Evolutionary conservation across 2,329 filamentous ascomycete genomes (phyloP).

Genomic region (Curvularia sp.): DNA sequence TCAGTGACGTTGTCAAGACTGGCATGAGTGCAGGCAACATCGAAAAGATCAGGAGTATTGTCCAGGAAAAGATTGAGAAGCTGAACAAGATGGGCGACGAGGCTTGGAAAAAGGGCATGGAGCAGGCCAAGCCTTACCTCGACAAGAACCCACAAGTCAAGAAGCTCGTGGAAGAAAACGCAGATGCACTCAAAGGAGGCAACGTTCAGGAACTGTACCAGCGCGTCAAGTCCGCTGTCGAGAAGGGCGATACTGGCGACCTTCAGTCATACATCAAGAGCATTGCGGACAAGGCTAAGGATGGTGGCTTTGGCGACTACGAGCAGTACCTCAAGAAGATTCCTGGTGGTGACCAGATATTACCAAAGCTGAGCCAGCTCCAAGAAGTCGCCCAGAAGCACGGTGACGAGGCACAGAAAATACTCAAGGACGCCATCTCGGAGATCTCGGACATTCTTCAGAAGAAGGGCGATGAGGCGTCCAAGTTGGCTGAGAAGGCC

Average conservation of each 20-base stretch:
- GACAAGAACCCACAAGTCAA: conserved; percentile 81
- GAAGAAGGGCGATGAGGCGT: conserved; percentile 46
- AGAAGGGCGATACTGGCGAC: conserved; percentile 66
- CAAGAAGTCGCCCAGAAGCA: conserved; percentile 71
- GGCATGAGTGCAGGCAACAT: conserved; percentile 67
- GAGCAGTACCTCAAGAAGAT: conserved; percentile 71
- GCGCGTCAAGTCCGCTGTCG: conserved; percentile 66
- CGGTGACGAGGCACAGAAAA: conserved; percentile 71
- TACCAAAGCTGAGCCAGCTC: conserved; percentile 71
- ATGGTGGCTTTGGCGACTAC: conserved; percentile 58
- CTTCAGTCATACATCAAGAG: conserved; percentile 68
- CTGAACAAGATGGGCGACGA: conserved; percentile 73
- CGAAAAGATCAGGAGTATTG: conserved; percentile 63
- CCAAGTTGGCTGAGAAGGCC: conserved; percentile 43
- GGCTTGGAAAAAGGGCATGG: conserved; percentile 73
- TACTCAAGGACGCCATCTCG: conserved; percentile 66
- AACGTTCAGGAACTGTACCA: conserved; percentile 70
- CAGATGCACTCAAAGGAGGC: conserved; percentile 70
- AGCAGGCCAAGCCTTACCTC: conserved; percentile 74
- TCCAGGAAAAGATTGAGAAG: conserved; percentile 74
- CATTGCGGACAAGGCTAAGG: conserved; percentile 66
- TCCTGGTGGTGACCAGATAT: conserved; percentile 68
- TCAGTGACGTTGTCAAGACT: conserved; percentile 68
- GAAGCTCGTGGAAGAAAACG: conserved; percentile 74
- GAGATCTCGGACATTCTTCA: conserved; percentile 47